phyloP scores from a whole-genome alignment of 768 basidiomycete genomes.

The Thelephora aurantiotincta region DNA sequence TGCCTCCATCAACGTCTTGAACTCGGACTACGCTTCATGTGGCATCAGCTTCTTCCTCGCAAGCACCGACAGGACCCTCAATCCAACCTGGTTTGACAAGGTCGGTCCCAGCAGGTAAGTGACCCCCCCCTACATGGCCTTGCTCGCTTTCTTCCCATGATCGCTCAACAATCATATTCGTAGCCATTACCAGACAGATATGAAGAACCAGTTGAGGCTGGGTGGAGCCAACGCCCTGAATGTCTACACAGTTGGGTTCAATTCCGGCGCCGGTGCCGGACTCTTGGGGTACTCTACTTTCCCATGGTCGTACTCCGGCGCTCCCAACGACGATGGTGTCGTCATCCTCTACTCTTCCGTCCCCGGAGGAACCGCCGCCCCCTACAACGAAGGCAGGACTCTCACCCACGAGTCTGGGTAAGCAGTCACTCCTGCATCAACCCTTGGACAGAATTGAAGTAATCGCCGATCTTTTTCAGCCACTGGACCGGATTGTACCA shows the following conservation, averaged over 20 bases:
- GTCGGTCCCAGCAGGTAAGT: slow-evolving; percentile 17
- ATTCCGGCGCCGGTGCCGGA: slow-evolving; percentile 22
- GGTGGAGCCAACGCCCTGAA: slow-evolving; percentile 29
- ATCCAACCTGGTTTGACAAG: slow-evolving; percentile 32
- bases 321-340: slow-evolving; percentile 34
- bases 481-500: slow-evolving; percentile 50
- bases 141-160: not conserved
- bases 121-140: not conserved
- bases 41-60: slow-evolving; percentile 28
- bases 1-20: slow-evolving; percentile 29
- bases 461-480: slow-evolving; percentile 16
- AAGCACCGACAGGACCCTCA: slow-evolving; percentile 27
- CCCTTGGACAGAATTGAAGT: not conserved
- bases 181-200: slow-evolving; percentile 26
- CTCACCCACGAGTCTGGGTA: slow-evolving; percentile 2
- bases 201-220: slow-evolving; percentile 31
- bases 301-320: slow-evolving; percentile 26
- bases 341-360: slow-evolving; percentile 19
- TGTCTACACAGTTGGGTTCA: slow-evolving; percentile 38
- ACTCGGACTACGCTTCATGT: slow-evolving; percentile 22
- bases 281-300: slow-evolving; percentile 43
- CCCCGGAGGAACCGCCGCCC: slow-evolving; percentile 25
- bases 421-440: not conserved
- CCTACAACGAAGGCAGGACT: slow-evolving; percentile 21
- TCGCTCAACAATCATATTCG: slow-evolving; percentile 2